Evolutionary conservation across 73 alveolate species (phyloP).

Genomic region (Blepharisma japonicum): DNA sequence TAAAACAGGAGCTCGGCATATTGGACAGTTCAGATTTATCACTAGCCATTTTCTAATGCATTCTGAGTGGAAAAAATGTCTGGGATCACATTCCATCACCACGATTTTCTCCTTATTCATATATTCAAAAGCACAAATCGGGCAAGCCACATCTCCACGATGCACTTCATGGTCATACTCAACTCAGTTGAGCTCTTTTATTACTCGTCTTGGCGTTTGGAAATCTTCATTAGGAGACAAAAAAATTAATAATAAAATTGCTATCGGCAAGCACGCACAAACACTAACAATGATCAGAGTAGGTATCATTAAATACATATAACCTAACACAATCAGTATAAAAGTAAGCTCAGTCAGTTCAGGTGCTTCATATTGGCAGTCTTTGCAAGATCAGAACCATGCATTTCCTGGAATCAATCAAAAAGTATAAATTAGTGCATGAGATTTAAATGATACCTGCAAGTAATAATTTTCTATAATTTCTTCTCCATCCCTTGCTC

Average conservation of each 20-base stretch:
- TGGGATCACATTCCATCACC: constrained; percentile 22
- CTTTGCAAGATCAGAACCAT: neutral
- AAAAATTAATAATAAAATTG: neutral
- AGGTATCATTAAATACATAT: neutral
- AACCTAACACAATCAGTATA: neutral
- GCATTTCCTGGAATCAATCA: constrained; percentile 5
- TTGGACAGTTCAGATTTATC: constrained; percentile 51
- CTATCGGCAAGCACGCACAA: neutral
- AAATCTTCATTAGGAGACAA: neutral
- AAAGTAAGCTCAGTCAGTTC: neutral
- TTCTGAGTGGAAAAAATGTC: constrained; percentile 58
- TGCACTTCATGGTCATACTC: neutral
- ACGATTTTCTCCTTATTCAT: neutral
- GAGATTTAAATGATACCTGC: neutral
- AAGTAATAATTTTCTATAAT: neutral
- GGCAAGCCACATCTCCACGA: neutral
- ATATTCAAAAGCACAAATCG: constrained; percentile 7
- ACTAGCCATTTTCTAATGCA: constrained; percentile 55
- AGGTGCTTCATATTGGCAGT: neutral
- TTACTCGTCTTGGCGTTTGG: neutral
- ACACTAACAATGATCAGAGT: neutral
- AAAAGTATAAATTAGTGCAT: neutral
- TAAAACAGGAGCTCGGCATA: constrained; percentile 32
- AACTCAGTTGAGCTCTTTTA: neutral
- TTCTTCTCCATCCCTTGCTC: constrained; percentile 18